Evolutionary conservation across 768 basidiomycete species (phyloP), one percentile per base, ranked within the genome.

Genomic region (Fomitopsis serialis): DNA sequence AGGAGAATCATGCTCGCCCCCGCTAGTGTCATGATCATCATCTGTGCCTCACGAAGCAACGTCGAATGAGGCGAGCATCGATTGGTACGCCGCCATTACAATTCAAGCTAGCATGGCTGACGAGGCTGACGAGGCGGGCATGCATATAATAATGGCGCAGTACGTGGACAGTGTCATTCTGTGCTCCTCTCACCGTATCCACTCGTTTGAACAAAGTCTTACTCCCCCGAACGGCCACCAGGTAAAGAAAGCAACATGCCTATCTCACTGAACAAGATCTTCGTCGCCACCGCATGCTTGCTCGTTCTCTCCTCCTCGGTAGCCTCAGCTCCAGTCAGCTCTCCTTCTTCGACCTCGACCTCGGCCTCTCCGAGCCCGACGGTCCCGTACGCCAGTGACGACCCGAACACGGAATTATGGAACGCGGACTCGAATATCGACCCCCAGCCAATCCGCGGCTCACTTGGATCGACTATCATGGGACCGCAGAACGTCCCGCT

Each of bases 391-490:
- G 61, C 61, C 8, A 62, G 55, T 49, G 59, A 62, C 47, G 58
- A 62, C 55, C 59, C 63, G 27, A 64, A 64, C 54, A 24, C 5
- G 35, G 37, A 35, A 35, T 35, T 54, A 17, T 61, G 61, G 61
- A 46, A 45, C 45, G 44, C 53, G 21, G 48, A 37, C 34, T 44
- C 58, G 17, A 12, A 52, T 59, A 50, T 53, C 52, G 29, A 58
- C 22, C 74, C 77, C 8, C 55, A 78, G 55, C 75, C 81, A 8
- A 60, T 48, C 48, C 52, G 62, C 19, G 65, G 63, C 10, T 45
- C 40, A n/a, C 55, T 59, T 19, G 67, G 67, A 11, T 61, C 66
- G 5, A 55, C 29, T 10, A 58, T 71, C 48, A 55, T 71, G 17
- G 69, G 66, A 7, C 67, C 68, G 22, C 64, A 69, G 47, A 71